Evolutionary conservation across 371 early-diverging fungal genomes (phyloP), one percentile per base, ranked within the genome.

Genomic region (Aphelidium insulamus): DNA sequence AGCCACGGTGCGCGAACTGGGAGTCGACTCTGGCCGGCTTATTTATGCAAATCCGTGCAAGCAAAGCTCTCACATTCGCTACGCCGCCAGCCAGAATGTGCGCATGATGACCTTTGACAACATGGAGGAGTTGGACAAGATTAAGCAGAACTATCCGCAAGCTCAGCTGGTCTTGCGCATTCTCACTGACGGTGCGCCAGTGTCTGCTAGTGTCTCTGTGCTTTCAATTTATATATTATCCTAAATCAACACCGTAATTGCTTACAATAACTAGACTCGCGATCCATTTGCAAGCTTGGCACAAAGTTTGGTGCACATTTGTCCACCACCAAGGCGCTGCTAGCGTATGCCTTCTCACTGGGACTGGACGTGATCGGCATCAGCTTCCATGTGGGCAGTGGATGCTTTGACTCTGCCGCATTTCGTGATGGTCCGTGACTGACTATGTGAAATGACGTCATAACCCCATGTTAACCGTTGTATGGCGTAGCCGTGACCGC

Each of bases 1-100:
- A 95, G 61, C 77, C 92, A 31, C 66, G 33, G 77, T 78, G 27
- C 62, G 91, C 34, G 59, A 66, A 21, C 48, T 66, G 30, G 87
- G 87, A 34, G 79, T 73, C 1, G 66, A 67, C 26, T 62, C 88
- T 11, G 49, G 50, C 21, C 64, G 75, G 33, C 77, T 95, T 46
- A 88, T 95, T 48, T 95, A 84, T 41, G 97, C 97, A 40, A 90
- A 95, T 57, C 95, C 97, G 21, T 91, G 94, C 69, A 95, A 95
- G 61, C 87, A 85, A 43, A 66, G 72, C 16, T 87, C 90, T 11
- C 86, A 82, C 50, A 69, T 95, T 45, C 75, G 78, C 34, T 84
- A 63, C 44, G 86, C 92, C 8, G 54, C 57, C 17, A 56, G 59
- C 31, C 61, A 70, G 32, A 68, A 69, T 40, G 84, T 95, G 17